These are phyloP conservation scores for Lolium rigidum DNA, from an alignment of 176 grass and related monocot genomes.

Conservation along the genomic window DNA sequence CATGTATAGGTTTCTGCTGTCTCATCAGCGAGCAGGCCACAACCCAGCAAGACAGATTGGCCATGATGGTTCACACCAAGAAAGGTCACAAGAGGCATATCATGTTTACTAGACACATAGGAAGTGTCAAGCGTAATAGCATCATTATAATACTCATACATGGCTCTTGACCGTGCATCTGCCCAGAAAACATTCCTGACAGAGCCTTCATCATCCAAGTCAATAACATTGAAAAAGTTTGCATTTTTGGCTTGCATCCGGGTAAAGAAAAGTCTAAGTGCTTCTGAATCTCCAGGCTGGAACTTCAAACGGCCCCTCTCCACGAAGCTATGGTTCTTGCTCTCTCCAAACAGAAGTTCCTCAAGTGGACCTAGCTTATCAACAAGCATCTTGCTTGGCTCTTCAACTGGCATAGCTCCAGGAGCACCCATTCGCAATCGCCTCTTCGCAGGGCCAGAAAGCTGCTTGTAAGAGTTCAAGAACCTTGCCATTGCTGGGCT, in stretches of 20 bases:
- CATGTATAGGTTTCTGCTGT: conserved; percentile 86
- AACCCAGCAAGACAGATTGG: conserved; percentile 80
- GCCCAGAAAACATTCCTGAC: conserved; percentile 87
- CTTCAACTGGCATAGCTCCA: conserved; percentile 61
- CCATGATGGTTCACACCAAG: conserved; percentile 92
- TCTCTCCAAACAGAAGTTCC: conserved; percentile 89
- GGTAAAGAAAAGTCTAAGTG: conserved; percentile 86
- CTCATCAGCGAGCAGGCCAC: conserved; percentile 80
- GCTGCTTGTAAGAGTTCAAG: conserved; percentile 83
- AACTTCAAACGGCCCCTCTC: conserved; percentile 79
- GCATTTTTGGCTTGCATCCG: conserved; percentile 96
- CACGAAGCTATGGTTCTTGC: conserved; percentile 64
- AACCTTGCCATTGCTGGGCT: conserved; percentile 95
- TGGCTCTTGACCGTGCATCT: conserved; percentile 82
- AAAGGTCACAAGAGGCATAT: conserved; percentile 90
- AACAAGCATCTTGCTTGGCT: conserved; percentile 73
- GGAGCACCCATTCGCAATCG: conserved; percentile 58
- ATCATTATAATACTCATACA: conserved; percentile 88
- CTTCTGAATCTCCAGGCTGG: conserved; percentile 83
- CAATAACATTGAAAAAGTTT: conserved; percentile 84
- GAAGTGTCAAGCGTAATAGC: conserved; percentile 79
- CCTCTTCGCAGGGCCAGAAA: conserved; percentile 74
- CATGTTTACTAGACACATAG: conserved; percentile 75
- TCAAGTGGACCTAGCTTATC: conserved; percentile 74
- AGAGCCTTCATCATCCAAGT: conserved; percentile 85